Evolutionary conservation across 176 grass and related monocot species (phyloP), one percentile per base, ranked within the genome.

Genomic region (Carex myosuroides): DNA sequence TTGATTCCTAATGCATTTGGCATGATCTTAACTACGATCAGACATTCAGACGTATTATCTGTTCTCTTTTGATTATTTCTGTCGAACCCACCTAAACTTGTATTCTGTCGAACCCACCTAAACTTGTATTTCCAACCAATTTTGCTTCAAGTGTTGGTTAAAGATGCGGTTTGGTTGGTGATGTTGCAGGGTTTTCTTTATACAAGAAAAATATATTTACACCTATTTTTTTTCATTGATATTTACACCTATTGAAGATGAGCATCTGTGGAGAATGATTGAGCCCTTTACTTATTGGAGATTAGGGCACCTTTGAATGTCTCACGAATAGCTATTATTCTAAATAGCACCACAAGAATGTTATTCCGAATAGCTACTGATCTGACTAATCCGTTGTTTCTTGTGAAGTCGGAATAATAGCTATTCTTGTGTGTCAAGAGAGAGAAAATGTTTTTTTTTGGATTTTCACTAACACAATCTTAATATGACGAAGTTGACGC

Each of bases 1-100:
- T 35, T 35, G 54, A 80, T 82, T 82, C 60, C 39, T 67, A 67
- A 82, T 82, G 41, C 21, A 82, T 82, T 82, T 82, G 80, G 61
- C 80, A 26, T 32, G 60, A 82, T 82, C n/a, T 82, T 68, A 82
- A 82, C 32, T 20, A 50, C 30, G 61, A 82, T 50, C 30, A 11
- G 61, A 82, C 80, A 54, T 29, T 50, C 30, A 11, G 61, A 82
- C 80, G 68, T 29, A 32, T 77, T 33, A 82, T 65, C 37, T 50
- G 60, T 66, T 82, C 22, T 60, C 22, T 64, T 52, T 66, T 82
- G 80, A 67, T 37, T 44, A 24, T 26, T 41, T 82, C 18, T 82
- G 61, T 82, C 63, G 13, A 64, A 82, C 22, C 24, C 42, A 82
- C 80, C 80, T 53, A 68, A 82, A 61, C 16, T 62, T 50, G 24